Percentiles rank a stretch among this genome's conserved stretches.
These are phyloP conservation scores for Cyberlindnera xylosilytica DNA, from an alignment of 805 yeast genomes.

Conservation along the genomic window DNA sequence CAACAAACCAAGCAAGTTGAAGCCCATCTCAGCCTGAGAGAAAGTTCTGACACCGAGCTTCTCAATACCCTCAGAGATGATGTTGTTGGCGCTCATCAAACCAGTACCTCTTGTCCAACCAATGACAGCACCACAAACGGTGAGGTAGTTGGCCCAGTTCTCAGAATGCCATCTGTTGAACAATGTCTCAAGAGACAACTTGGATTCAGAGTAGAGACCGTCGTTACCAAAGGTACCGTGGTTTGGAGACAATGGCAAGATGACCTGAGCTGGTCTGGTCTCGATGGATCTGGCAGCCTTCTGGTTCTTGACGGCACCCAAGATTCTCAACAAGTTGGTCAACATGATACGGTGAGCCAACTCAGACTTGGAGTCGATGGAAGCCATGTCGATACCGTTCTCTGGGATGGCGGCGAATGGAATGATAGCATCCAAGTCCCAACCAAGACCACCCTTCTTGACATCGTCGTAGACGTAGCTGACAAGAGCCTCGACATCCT, in stretches of 20 bases:
- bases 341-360: constrained; percentile 98
- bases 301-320: constrained; percentile 86
- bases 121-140: constrained; percentile 96
- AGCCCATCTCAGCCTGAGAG: constrained; percentile 99
- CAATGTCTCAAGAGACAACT: constrained; percentile 89
- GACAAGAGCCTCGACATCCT: constrained; percentile 84
- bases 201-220: constrained; percentile 97
- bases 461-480: constrained; percentile 80
- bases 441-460: constrained; percentile 88
- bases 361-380: constrained; percentile 92
- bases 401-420: constrained; percentile 99
- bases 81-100: constrained; percentile 94
- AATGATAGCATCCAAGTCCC: constrained; percentile 95
- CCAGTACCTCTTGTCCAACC: constrained; percentile 99
- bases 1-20: constrained; percentile 92
- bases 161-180: constrained; percentile 99
- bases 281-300: constrained; percentile 73
- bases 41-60: constrained; percentile 94
- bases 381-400: constrained; percentile 92
- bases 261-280: constrained; percentile 98
- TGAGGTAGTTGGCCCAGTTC: constrained; percentile 91
- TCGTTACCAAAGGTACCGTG: constrained; percentile 99
- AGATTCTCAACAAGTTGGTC: constrained; percentile 87
- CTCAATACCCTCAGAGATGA: constrained; percentile 97
- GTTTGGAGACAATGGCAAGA: constrained; percentile 95